Evolutionary conservation across 1,284 basidiomycete species (phyloP), one percentile per base, ranked within the genome.

Genomic region (Cryptococcus neoformans): DNA sequence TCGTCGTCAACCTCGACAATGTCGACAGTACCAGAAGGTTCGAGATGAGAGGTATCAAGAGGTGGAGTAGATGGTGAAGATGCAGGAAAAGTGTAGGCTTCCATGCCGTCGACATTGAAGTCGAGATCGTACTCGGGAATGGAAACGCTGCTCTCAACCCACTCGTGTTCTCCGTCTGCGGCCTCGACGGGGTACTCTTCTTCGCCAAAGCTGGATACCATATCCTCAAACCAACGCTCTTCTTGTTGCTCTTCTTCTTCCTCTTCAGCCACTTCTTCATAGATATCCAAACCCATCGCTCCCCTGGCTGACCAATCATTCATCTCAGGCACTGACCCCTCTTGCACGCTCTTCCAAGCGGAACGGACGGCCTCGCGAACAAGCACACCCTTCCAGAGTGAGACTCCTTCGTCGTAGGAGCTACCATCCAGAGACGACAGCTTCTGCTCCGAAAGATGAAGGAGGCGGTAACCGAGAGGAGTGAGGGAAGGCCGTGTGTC

Each of bases 151-250:
- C 61, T 62, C 51, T 73, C 69, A 41, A 58, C 59, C 65, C 66
- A 68, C 45, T 62, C 64, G 53, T 63, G 60, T 9, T 54, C 42
- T 12, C 56, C 53, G 16, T 46, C 55, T 16, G 16, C 28, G 3
- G 21, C 51, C 21, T 21, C 21, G 45, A 47, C 9, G 7, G 36
- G 38, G 37, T 11, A 39, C 11, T 68, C 66, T 12, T 67, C 66
- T 8, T 70, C 65, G 35, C 66, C 69, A 8, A 72, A 55, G 17
- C 59, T 62, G 34, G 64, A 58, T n/a, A 74, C 53, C 35, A 73
- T 64, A 14, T 72, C 64, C 51, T 75, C 71, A 48, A 75, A 74
- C 72, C 71, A 74, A 51, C 66, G 63, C 58, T 71, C 59, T 41
- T 51, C 44, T 47, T 40, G 17, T 36, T 57, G 46, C 42, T 55